Evolutionary conservation across 306 rosid species (phyloP), one percentile per base, ranked within the genome.

Genomic region (Ormosia emarginata): DNA sequence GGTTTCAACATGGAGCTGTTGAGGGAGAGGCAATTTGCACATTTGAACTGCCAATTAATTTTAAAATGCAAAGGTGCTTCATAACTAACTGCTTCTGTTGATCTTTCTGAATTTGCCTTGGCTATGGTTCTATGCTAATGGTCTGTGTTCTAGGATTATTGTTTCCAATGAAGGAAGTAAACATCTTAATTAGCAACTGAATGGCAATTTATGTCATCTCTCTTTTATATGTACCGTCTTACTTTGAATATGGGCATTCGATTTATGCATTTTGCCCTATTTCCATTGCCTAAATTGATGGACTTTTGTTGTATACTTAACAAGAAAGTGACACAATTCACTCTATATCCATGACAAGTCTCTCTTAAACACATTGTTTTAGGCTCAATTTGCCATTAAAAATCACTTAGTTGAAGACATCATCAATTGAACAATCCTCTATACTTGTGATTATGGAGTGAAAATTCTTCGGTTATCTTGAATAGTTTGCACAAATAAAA

Each of bases 1-100:
- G 0, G 89, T 82, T 87, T 92, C 99, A 3, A 89, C 93, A 24
- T 93, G 97, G 98, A 84, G 93, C 83, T 95, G 96, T 86, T 91
- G 87, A 89, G 50, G 62, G 50, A 65, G 81, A 55, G 56, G 71
- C 75, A 71, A 67, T 81, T 87, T 74, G 86, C 74, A 47, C 33
- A 67, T 84, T 80, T 74, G 86, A 86, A 78, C 84, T 75, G 41
- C 86, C 81, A 65, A 59, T 82, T 82, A 83, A 79, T 81, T 84
- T 84, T 74, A 71, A 41, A 47, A 75, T 71, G 67, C 78, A 66
- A 84, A 90, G 94, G 94, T 92, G 91, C 92, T 85, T 78, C 80
- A 69, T 85, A 82, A 86, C 90, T 85, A 81, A 30, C 80, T 77
- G 85, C 83, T 61, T 81, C 78, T 78, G 80, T 78, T 89, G 77